Conservation (phyloP, 306 rosid species). For the Benincasa hispida region DNA sequence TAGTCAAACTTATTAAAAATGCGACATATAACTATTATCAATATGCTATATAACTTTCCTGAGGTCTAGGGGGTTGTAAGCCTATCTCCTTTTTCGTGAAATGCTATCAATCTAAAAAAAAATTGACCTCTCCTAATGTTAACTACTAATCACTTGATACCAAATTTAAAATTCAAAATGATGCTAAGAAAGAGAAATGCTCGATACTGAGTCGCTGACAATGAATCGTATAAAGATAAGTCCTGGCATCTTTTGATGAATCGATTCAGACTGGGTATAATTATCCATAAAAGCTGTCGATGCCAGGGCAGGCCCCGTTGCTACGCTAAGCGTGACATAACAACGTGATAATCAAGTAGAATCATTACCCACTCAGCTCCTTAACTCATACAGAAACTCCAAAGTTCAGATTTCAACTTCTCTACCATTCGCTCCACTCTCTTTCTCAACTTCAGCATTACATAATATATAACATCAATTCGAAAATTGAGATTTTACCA, state of each 20-base stretch:
- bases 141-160: not conserved
- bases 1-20: not conserved
- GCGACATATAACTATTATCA: not conserved
- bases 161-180: not conserved
- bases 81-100: not conserved
- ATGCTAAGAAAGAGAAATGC: not conserved
- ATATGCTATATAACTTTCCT: not conserved
- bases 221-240: not conserved
- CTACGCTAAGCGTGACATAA: not conserved
- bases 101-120: not conserved
- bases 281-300: not conserved
- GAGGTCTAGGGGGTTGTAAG: not conserved
- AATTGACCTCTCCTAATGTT: not conserved
- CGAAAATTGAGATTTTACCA: constrained; percentile 27
- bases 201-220: not conserved
- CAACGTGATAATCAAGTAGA: not conserved
- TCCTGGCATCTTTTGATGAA: no score
- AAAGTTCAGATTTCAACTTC: not conserved
- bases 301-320: not conserved
- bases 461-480: not conserved
- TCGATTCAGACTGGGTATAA: not conserved
- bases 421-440: not conserved
- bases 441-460: not conserved
- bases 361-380: not conserved
- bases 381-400: not conserved